These are phyloP conservation scores for Tulasnella sp. DNA, from an alignment of 768 basidiomycete genomes.

Conservation along the genomic window DNA sequence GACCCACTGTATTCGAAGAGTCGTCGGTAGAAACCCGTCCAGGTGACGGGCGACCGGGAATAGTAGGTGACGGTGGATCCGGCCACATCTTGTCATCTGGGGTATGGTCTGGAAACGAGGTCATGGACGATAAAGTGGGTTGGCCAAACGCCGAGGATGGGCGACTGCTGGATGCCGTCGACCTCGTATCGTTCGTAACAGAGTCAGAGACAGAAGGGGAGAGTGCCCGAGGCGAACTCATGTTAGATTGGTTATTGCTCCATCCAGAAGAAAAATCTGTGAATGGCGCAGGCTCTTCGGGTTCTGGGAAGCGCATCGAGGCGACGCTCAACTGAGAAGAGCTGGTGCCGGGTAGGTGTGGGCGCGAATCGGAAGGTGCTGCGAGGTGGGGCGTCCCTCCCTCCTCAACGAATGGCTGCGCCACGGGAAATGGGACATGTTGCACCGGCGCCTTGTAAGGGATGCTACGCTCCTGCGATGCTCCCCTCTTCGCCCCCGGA, in stretches of 20 bases:
- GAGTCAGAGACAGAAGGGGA: too few relatives aligned
- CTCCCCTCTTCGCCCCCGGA: neutral
- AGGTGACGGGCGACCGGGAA: constrained; percentile 24
- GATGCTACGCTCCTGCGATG: neutral
- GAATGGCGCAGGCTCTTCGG: neutral
- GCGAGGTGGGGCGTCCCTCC: too few relatives aligned
- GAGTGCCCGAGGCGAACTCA: too few relatives aligned
- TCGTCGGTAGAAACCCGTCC: too few relatives aligned
- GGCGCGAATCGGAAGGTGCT: too few relatives aligned
- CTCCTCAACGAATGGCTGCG: too few relatives aligned
- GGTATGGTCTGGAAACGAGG: neutral
- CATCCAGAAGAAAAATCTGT: too few relatives aligned
- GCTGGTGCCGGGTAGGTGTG: too few relatives aligned
- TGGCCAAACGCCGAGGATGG: neutral
- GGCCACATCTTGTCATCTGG: constrained; percentile 18
- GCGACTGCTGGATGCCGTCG: neutral
- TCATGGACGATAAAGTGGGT: neutral
- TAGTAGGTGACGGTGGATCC: constrained; percentile 16
- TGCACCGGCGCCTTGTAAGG: neutral
- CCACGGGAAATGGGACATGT: neutral
- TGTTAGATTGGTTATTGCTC: too few relatives aligned
- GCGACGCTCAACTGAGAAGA: neutral
- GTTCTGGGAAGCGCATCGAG: neutral
- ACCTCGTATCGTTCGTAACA: too few relatives aligned
- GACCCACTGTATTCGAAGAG: neutral